A percentile compares a stretch with the other conserved stretches of the same genome.
These are phyloP conservation scores for Yamadazyma kanchanaburiensis DNA, from an alignment of 1,139 yeast genomes.

Conservation along the genomic window DNA sequence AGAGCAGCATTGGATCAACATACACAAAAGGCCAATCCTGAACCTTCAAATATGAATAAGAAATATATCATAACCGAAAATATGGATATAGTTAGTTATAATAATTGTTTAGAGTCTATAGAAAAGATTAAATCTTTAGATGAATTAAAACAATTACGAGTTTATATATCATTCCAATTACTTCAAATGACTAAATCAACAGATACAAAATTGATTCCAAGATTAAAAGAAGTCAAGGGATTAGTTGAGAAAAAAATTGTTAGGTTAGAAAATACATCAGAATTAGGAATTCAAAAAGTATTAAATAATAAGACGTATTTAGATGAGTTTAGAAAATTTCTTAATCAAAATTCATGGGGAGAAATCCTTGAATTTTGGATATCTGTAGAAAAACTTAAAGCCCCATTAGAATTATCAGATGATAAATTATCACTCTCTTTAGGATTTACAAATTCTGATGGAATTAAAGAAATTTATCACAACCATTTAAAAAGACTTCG, in stretches of 20 bases:
- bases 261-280: constrained; percentile 8
- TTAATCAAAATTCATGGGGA: constrained; percentile 46
- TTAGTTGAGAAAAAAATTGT: constrained; percentile 10
- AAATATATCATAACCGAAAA: constrained; percentile 16
- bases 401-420: constrained; percentile 39
- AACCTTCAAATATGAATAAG: constrained; percentile 7
- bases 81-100: constrained; percentile 37
- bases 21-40: constrained; percentile 22
- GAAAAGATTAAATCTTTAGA: constrained; percentile 14
- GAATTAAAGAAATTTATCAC: constrained; percentile 46
- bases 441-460: constrained; percentile 41
- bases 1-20: constrained; percentile 71
- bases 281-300: constrained; percentile 5
- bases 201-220: constrained; percentile 7
- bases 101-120: constrained; percentile 34
- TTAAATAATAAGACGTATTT: constrained; percentile 8
- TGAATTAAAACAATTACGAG: constrained; percentile 21
- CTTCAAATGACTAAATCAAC: constrained; percentile 7
- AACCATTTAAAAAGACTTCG: constrained; percentile 7
- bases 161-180: constrained; percentile 17
- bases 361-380: constrained; percentile 60
- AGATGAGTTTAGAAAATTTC: constrained; percentile 54
- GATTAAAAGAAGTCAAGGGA: constrained; percentile 13
- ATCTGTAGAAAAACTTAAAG: constrained; percentile 62
- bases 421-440: constrained; percentile 13